Evolutionary conservation across 2,329 filamentous ascomycete species (phyloP), one percentile per base, ranked within the genome.

Genomic region (Penicillium griseofulvum): DNA sequence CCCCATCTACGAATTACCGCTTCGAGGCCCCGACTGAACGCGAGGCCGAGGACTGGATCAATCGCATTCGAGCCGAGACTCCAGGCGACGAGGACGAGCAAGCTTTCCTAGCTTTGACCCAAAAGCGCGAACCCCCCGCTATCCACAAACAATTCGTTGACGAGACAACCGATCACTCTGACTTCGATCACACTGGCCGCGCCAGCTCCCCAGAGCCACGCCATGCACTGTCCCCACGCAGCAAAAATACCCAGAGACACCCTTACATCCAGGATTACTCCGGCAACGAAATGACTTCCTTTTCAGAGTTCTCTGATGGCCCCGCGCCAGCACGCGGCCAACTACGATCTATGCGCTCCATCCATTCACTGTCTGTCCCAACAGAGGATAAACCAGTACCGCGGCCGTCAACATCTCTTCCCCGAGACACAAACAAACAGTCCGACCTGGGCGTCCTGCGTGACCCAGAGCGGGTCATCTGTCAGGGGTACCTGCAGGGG

Each of bases 51-150:
- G 86, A 89, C 68, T 99, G 94, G 94, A 89, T 97, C 17, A 81
- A 89, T 26, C 76, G 89, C 49, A 92, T 97, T 66, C 84, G 91
- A 45, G 79, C 80, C 54, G 87, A 94, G 65, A 90, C 91, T 17
- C 85, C 89, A 54, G 90, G 95, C 56, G 91, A 96, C 61, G 89
- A 94, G 68, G 90, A 94, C 47, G 91, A 96, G 65, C 88, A 92
- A 64, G 90, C 94, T 59, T 85, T 94, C 80, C 82, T 90, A 49
- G 68, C 67, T 4, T 57, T 70, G 26, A 64, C 68, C 17, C 66
- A 62, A 43, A 66, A 61, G 45, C 59, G 47, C 19, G 61, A 65
- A 12, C 31, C 54, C 5, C 61, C 60, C 2, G 51, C 59, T 12
- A 62, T 61, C 22, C 64, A 68, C 22, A 70, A 67, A 45, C 68